These are phyloP conservation scores for Senna siamea DNA, from an alignment of 306 rosid genomes.

Conservation along the genomic window DNA sequence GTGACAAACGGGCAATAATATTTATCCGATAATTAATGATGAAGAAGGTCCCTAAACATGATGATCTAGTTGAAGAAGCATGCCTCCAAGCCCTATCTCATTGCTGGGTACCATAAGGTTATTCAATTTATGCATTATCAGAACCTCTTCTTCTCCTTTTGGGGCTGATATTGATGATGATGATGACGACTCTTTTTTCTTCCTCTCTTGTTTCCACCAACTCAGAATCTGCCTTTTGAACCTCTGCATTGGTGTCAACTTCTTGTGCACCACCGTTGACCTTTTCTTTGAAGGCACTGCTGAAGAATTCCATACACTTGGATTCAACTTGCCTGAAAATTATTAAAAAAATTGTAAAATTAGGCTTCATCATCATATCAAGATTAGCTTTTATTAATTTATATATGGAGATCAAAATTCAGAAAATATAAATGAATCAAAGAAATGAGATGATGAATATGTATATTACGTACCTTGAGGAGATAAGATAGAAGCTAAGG, in stretches of 20 bases:
- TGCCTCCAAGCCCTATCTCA: conserved; percentile 40
- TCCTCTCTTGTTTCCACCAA: neutral
- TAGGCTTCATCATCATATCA: too few relatives aligned
- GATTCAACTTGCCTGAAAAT: neutral
- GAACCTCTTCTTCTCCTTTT: conserved; percentile 15
- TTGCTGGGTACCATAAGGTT: conserved; percentile 26
- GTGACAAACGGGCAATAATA: too few relatives aligned
- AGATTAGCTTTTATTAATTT: too few relatives aligned
- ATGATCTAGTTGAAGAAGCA: conserved; percentile 19
- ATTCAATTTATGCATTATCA: neutral
- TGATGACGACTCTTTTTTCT: neutral
- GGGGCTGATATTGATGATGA: too few relatives aligned
- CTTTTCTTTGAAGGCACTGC: conserved; percentile 22
- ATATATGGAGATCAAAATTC: too few relatives aligned
- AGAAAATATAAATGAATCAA: too few relatives aligned
- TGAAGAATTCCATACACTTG: neutral
- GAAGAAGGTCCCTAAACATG: too few relatives aligned
- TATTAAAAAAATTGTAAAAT: too few relatives aligned
- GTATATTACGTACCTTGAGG: neutral
- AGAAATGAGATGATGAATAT: too few relatives aligned
- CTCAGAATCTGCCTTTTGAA: conserved; percentile 10
- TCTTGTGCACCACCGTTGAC: neutral
- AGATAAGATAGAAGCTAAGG: neutral
- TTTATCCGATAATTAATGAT: too few relatives aligned
- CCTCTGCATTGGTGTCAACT: neutral